phyloP scores from a whole-genome alignment of 2,329 filamentous ascomycete genomes.

The Tolypocladium pustulatum region DNA sequence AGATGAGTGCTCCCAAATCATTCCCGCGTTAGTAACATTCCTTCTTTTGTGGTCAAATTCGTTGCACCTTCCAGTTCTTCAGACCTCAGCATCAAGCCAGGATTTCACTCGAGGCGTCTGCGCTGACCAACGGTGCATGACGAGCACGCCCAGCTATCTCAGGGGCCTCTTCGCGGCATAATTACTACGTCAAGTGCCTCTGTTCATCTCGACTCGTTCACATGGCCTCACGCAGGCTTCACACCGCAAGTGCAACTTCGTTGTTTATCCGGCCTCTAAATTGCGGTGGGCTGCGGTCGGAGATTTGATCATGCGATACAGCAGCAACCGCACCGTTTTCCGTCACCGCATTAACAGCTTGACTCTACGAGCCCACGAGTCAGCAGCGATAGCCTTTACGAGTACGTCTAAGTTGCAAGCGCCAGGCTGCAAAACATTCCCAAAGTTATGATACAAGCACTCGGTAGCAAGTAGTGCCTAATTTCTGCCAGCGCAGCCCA shows the following conservation, averaged over 20 bases:
- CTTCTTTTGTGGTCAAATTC: background rate
- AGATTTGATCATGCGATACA: background rate
- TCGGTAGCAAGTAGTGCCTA: constrained; percentile 2
- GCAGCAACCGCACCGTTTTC: background rate
- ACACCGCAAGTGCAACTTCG: background rate
- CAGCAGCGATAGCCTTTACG: background rate
- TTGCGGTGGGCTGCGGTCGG: background rate
- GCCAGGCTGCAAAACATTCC: background rate
- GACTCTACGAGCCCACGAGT: background rate
- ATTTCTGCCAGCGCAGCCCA: constrained; percentile 7
- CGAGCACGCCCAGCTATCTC: background rate
- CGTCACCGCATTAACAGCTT: background rate
- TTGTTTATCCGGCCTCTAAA: background rate
- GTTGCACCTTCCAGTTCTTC: background rate
- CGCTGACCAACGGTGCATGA: background rate
- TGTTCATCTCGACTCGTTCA: background rate
- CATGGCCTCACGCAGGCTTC: background rate
- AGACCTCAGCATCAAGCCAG: background rate
- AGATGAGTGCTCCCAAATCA: background rate
- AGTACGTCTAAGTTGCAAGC: background rate
- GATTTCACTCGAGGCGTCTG: too few species aligned
- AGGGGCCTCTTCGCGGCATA: background rate
- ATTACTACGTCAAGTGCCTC: background rate
- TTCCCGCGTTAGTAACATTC: too few species aligned
- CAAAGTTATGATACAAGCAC: background rate